A percentile compares a stretch with the other conserved stretches of the same genome.
Evolutionary conservation across 2,329 filamentous ascomycete species (phyloP).

Genomic region (Phaeosphaeria sp.): DNA sequence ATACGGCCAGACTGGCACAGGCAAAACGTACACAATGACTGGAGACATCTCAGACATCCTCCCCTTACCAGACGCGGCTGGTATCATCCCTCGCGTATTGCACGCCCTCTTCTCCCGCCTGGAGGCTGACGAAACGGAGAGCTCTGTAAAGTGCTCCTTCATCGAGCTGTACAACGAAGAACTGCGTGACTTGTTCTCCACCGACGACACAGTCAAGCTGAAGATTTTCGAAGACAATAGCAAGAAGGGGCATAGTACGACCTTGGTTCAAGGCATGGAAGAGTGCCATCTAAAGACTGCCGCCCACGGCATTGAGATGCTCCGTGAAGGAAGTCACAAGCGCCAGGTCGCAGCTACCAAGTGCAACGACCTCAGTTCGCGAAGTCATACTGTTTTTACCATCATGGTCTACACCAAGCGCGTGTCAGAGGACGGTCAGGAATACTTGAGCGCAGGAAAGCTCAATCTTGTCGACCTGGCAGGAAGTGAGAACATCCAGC

Average conservation of each 20-base stretch:
- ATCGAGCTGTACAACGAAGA: conserved; percentile 99
- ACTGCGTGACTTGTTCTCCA: conserved; percentile 82
- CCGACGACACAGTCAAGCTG: conserved; percentile 82
- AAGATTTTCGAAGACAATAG: conserved; percentile 93
- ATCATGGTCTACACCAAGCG: conserved; percentile 91
- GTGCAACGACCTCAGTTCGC: conserved; percentile 96
- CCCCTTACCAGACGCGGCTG: conserved; percentile 86
- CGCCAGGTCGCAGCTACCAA: conserved; percentile 99
- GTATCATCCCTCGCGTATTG: conserved; percentile 91
- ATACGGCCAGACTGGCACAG: conserved; percentile 96
- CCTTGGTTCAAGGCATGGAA: conserved; percentile 96
- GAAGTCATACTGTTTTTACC: conserved; percentile 97
- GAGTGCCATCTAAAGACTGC: conserved; percentile 91
- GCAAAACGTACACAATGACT: conserved; percentile 99
- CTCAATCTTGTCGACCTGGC: conserved; percentile 96
- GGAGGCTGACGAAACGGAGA: conserved; percentile 76
- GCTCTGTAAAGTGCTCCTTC: conserved; percentile 95
- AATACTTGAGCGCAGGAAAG: conserved; percentile 89
- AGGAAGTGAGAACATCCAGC: conserved; percentile 96
- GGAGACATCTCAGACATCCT: conserved; percentile 95
- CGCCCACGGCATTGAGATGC: conserved; percentile 82
- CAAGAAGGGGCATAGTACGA: conserved; percentile 82
- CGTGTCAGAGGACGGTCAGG: conserved; percentile 80
- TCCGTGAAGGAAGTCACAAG: conserved; percentile 88
- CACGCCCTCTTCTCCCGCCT: conserved; percentile 87